These are phyloP conservation scores for Amphirosellinia nigrospora DNA, from an alignment of 495 filamentous ascomycete species.

Conservation along the genomic window DNA sequence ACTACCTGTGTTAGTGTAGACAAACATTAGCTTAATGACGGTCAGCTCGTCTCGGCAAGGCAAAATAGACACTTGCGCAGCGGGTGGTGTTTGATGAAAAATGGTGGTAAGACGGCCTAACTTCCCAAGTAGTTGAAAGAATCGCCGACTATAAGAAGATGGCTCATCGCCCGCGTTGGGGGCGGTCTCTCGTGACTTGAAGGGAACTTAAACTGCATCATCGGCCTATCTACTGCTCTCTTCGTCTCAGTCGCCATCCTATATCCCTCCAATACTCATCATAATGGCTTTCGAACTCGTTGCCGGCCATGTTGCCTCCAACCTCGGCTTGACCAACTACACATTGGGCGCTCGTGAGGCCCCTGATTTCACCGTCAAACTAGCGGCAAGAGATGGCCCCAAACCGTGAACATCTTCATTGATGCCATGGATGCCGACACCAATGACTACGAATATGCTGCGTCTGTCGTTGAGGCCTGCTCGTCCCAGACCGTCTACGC, in stretches of 20 bases:
- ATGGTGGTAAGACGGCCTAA: neutral
- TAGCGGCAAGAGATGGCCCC: slow-evolving; percentile 10
- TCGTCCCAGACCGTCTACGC: slow-evolving; percentile 1
- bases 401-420: slow-evolving; percentile 16
- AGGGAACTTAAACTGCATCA: slow-evolving; percentile 1
- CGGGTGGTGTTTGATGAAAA: neutral
- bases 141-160: neutral
- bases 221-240: neutral
- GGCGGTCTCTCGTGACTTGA: neutral
- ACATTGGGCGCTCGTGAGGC: neutral
- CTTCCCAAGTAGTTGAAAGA: neutral
- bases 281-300: slow-evolving; percentile 13
- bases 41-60: neutral
- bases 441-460: slow-evolving; percentile 5
- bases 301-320: slow-evolving; percentile 5
- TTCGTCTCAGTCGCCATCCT: neutral
- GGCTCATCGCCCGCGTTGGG: neutral
- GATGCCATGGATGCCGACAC: neutral
- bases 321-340: neutral
- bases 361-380: neutral
- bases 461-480: slow-evolving; percentile 7
- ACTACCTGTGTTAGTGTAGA: neutral
- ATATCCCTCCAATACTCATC: neutral
- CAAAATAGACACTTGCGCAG: neutral
- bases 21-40: neutral